Conservation (phyloP, 2,329 filamentous ascomycete species). For the Stagonosporopsis chrysanthemi region DNA sequence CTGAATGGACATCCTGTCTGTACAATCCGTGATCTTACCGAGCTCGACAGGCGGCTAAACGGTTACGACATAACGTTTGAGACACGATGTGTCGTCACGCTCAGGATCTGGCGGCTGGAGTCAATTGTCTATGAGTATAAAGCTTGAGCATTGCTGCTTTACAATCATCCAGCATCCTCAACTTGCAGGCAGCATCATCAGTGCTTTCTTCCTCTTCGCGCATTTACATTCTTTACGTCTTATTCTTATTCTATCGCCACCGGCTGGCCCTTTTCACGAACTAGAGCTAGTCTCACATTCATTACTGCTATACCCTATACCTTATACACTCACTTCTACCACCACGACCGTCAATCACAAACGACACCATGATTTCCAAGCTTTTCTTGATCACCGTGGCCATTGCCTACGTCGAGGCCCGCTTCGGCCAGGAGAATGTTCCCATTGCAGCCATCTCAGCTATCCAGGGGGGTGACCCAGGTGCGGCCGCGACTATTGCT, state of each 20-base stretch:
- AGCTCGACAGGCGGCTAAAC: conserved; percentile 3
- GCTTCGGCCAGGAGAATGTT: conserved; percentile 70
- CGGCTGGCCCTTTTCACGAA: conserved; percentile 40
- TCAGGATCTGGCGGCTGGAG: conserved; percentile 25
- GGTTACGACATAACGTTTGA: background rate
- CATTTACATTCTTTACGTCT: conserved; percentile 32
- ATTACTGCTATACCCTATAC: conserved; percentile 16
- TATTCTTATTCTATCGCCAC: conserved; percentile 36
- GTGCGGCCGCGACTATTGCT: conserved; percentile 69
- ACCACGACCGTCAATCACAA: conserved; percentile 28
- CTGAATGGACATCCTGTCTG: conserved; percentile 26
- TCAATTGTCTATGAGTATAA: conserved; percentile 36
- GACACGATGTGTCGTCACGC: conserved; percentile 24
- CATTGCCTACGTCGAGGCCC: conserved; percentile 48
- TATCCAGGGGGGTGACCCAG: conserved; percentile 63
- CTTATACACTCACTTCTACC: conserved; percentile 19
- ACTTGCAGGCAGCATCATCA: conserved; percentile 37
- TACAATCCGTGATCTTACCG: background rate
- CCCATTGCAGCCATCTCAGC: conserved; percentile 63
- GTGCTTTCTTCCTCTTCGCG: conserved; percentile 27
- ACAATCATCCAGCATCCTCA: conserved; percentile 37
- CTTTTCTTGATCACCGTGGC: conserved; percentile 38
- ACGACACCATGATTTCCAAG: conserved; percentile 46
- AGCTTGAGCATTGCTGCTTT: conserved; percentile 19
- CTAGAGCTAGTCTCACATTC: conserved; percentile 48